Base-by-base conservation (phyloP, 2,329 filamentous ascomycete species). In the Lasiodiplodia hormozganensis region DNA sequence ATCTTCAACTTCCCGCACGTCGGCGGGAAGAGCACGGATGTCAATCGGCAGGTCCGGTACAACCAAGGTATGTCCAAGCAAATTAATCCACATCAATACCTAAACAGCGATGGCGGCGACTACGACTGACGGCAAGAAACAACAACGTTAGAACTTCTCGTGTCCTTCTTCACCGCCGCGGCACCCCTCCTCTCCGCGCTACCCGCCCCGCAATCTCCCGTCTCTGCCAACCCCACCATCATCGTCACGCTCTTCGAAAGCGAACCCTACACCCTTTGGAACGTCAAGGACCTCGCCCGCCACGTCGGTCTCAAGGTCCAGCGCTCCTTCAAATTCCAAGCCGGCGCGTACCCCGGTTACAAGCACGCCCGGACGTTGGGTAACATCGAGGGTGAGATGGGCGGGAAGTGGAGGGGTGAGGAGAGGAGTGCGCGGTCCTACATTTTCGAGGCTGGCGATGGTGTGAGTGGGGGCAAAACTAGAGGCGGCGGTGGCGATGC, bases 1-100 rank as follows among this genome's bases (percentile, higher is more conserved):
- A 85, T 95, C 72, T 99, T 98, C 88, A 97, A 97, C 84, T 99
- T 99, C 80, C 96, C 96, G 43, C 96, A 99, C 82, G 92, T 96
- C 3, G 96, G 96, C 71, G 96, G 96, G 56, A 90, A 96, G 75
- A 92, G 89, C 72, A 98, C 91, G 73, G 94, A 98, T 82, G 91
- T 97, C 68, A 97, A 97, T 82, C 87, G 96, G 43, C 96, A 99
- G 81, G 94, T 97, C 16, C 89, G 96, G 68, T 89, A 92, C 78
- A 98, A 99, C 82, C 94, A 97, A 80, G 80, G 67, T 69, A 23
- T 14, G 79, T 79, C 70, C 66, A 52, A 12, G 6, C 57, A 58
- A 21, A 10, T 2, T 16, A 12, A 2, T 49, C 25, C 31, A 34
- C 31, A 34, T 34, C 31, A 34, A 34, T 10, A 4, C 38, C 23